Conservation (phyloP, 2,329 filamentous ascomycete genomes). For the Apiospora aurea region DNA sequence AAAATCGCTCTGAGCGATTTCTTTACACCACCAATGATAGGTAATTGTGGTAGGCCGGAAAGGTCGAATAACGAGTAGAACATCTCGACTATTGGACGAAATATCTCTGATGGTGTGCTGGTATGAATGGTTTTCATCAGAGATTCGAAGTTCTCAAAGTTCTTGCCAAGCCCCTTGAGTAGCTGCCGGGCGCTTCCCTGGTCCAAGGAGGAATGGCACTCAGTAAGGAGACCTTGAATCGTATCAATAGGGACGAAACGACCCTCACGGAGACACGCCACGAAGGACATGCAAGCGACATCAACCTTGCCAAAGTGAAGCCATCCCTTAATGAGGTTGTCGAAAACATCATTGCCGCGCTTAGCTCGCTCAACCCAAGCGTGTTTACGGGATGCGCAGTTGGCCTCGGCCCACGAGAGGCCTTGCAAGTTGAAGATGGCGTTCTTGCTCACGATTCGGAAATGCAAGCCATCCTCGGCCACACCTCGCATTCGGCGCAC, state of each 20-base stretch:
- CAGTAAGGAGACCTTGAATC: constrained; percentile 36
- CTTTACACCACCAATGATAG: constrained; percentile 27
- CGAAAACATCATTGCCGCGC: constrained; percentile 49
- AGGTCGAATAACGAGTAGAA: constrained; percentile 37
- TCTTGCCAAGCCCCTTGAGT: constrained; percentile 35
- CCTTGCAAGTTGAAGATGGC: constrained; percentile 35
- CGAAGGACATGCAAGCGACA: constrained; percentile 38
- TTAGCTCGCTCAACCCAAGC: constrained; percentile 48
- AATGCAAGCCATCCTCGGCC: constrained; percentile 40
- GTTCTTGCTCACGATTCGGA: constrained; percentile 40
- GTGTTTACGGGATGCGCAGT: constrained; percentile 41
- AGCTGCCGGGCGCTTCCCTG: constrained; percentile 35
- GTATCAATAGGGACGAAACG: constrained; percentile 34
- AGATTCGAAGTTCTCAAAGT: constrained; percentile 32
- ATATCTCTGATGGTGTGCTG: constrained; percentile 29
- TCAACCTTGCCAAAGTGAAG: constrained; percentile 50
- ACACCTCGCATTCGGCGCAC: constrained; percentile 54
- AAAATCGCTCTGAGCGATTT: neutral
- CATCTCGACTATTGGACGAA: constrained; percentile 32
- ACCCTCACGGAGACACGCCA: constrained; percentile 38
- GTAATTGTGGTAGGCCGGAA: constrained; percentile 32
- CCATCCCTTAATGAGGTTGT: constrained; percentile 56
- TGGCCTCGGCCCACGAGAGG: constrained; percentile 33
- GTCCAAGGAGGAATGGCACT: constrained; percentile 35
- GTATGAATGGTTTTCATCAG: constrained; percentile 32